These are phyloP conservation scores for Phaeophleospora eucalypticola DNA, from an alignment of 2,329 filamentous ascomycete genomes.

Conservation along the genomic window DNA sequence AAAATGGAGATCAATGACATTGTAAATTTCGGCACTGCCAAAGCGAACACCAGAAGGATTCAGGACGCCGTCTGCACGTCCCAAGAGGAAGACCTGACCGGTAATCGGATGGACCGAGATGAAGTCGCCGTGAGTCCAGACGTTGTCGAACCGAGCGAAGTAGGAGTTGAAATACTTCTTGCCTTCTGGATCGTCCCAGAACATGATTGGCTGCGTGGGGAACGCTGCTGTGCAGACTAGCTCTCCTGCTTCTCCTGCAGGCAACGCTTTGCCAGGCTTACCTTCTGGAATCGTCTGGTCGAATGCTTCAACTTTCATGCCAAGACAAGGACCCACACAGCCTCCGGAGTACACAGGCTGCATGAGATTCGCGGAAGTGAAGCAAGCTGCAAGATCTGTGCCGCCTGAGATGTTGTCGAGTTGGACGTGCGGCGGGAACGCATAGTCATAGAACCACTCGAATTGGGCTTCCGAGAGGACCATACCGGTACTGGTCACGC, in stretches of 20 bases:
- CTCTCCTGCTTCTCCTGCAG: conserved; percentile 67
- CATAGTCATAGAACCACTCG: conserved; percentile 73
- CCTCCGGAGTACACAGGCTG: conserved; percentile 61
- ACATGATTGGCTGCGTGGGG: conserved; percentile 64
- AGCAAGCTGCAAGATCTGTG: conserved; percentile 70
- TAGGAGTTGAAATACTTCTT: conserved; percentile 46
- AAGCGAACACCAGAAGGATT: conserved; percentile 78
- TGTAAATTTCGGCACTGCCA: conserved; percentile 75
- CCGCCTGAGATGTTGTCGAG: conserved; percentile 72
- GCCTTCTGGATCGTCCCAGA: conserved; percentile 43
- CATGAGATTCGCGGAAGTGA: conserved; percentile 61
- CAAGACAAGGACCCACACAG: conserved; percentile 52
- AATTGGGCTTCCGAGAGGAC: conserved; percentile 72
- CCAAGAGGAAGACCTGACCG: conserved; percentile 61
- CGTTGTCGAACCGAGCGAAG: conserved; percentile 49
- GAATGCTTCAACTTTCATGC: conserved; percentile 56
- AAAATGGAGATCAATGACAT: conserved; percentile 65
- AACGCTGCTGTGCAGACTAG: conserved; percentile 66
- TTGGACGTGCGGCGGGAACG: conserved; percentile 64
- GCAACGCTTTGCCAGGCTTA: conserved; percentile 47
- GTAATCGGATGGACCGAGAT: conserved; percentile 66
- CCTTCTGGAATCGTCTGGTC: conserved; percentile 50
- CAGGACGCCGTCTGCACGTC: conserved; percentile 71
- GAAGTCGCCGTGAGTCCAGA: conserved; percentile 83
- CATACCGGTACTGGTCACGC: conserved; percentile 74